Conservation (phyloP, 163 green algal genomes). For the Prototheca wickerhamii region DNA sequence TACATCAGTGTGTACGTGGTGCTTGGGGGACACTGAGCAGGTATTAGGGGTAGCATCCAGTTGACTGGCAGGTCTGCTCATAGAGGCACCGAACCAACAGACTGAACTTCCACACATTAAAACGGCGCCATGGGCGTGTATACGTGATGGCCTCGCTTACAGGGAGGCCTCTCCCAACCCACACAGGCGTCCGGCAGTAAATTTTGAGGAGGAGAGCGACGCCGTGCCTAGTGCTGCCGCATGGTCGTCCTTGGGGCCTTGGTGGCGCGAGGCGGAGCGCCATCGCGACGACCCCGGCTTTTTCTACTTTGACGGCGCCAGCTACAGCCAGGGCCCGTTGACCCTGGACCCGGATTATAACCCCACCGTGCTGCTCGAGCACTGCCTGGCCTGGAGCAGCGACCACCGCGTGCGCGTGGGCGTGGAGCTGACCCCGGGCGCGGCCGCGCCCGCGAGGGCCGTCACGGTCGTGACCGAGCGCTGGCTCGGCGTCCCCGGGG, state of each 20-base stretch:
- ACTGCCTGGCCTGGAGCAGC: neutral
- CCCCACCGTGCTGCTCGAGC: neutral
- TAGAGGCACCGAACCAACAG: too few species aligned
- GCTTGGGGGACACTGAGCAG: too few species aligned
- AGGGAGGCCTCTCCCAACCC: too few species aligned
- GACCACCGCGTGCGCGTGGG: neutral
- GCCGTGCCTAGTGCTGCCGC: neutral
- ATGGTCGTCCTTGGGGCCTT: neutral
- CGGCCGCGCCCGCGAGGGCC: neutral
- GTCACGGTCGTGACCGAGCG: slow-evolving; percentile 3
- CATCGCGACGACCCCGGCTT: slow-evolving; percentile 1
- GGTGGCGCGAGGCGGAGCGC: neutral
- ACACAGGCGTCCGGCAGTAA: too few species aligned
- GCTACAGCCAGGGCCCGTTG: slow-evolving; percentile 8
- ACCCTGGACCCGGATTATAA: slow-evolving; percentile 1
- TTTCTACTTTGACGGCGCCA: slow-evolving; percentile 21
- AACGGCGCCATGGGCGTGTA: too few species aligned
- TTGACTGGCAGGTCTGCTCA: too few species aligned
- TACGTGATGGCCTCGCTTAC: too few species aligned
- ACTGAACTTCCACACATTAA: too few species aligned
- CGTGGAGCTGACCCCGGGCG: neutral
- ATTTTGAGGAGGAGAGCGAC: neutral
- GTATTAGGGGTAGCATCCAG: too few species aligned
- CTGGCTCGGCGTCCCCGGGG: slow-evolving; percentile 8
- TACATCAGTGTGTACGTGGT: too few species aligned